These are phyloP conservation scores for Solanum chilense DNA, from an alignment of 257 asterid species.

Conservation along the genomic window DNA sequence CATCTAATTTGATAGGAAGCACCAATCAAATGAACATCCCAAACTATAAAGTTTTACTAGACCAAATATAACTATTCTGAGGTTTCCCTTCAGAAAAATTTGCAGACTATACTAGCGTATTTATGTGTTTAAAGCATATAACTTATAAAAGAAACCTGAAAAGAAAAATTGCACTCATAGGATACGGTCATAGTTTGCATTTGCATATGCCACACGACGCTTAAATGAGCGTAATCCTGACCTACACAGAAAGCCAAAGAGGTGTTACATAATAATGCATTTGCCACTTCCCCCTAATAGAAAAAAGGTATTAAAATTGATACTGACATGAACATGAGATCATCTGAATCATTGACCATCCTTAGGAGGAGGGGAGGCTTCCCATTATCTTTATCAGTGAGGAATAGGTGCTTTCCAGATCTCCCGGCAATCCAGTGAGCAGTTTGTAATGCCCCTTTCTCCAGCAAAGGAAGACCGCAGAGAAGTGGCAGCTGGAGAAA, in stretches of 20 bases:
- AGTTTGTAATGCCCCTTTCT: constrained; percentile 69
- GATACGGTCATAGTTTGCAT: constrained; percentile 88
- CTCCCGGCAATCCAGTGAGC: constrained; percentile 88
- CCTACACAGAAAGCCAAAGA: constrained; percentile 21
- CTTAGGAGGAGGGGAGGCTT: constrained; percentile 70
- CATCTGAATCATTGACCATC: constrained; percentile 71
- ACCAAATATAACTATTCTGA: neutral
- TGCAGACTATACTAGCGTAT: neutral
- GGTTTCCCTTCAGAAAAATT: neutral
- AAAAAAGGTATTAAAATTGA: neutral
- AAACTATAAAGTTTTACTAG: neutral
- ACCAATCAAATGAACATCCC: neutral
- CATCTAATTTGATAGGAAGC: neutral
- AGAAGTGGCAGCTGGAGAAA: constrained; percentile 68
- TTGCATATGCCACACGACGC: constrained; percentile 93
- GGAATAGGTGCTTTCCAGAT: constrained; percentile 91
- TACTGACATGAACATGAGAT: constrained; percentile 70
- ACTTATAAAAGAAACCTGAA: neutral
- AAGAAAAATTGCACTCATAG: constrained; percentile 12
- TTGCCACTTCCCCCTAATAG: neutral
- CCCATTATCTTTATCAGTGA: constrained; percentile 67
- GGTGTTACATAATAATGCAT: neutral
- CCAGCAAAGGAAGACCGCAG: constrained; percentile 80
- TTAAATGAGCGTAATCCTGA: constrained; percentile 76
- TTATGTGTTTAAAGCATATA: neutral